Evolutionary conservation across 2,329 filamentous ascomycete genomes (phyloP), one percentile per base, ranked within the genome.

Genomic region (Penicillium sp.): DNA sequence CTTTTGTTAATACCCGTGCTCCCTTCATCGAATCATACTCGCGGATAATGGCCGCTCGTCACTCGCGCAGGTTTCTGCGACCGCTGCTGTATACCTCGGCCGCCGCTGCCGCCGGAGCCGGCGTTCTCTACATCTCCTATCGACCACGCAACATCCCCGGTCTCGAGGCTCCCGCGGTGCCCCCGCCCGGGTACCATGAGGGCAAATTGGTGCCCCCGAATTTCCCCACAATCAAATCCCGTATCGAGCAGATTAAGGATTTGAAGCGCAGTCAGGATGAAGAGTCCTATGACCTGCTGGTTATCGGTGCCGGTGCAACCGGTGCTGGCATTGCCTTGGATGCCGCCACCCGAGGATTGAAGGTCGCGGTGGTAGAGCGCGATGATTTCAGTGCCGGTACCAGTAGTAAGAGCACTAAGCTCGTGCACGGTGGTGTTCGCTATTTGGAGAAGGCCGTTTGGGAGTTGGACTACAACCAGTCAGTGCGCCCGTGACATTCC

Each of bases 371-470:
- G 49, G 88, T 94, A 15, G 89, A 94, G 76, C 82, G 89, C 58
- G 90, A 93, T 72, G 89, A 94, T 74, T 94, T 93, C 72, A 87
- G 87, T 65, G 83, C 87, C 59, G 89, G 90, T 27, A 93, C 89
- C 40, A 92, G 88, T 77, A 90, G 88, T 73, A 93, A 93, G 79
- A 92, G 88, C 77, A 94, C 89, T 47, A 94, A 94, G 76, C 81
- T 94, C 51, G 90, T 94, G 18, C 89, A 94, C 74, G 89, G 89
- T 63, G 89, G 89, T 68, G 90, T 94, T 56, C 84, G 89, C 62
- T 94, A 93, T 71, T 80, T 94, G 55, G 90, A 94, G 73, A 94
- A 94, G 79, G 89, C 89, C 52, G 85, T 94, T 48, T 91, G 87
- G 86, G 89, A 92, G 71, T 79, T 93, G 66, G 89, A 94, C 73